Conservation (phyloP, 306 rosid genomes). For the Prosopis cineraria region DNA sequence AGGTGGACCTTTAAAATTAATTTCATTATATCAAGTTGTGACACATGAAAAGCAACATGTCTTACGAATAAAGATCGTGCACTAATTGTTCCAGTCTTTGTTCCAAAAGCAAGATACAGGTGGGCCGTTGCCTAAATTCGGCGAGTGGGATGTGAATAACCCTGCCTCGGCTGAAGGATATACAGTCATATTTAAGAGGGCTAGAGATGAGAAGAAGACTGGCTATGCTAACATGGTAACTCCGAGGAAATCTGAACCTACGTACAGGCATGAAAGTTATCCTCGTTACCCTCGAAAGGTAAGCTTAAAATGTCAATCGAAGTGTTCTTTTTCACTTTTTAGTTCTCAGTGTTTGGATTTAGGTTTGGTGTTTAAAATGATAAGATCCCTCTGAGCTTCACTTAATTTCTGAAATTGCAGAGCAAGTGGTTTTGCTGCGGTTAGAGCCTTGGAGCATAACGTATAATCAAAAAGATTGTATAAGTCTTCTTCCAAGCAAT, state of each 20-base stretch:
- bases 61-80: background rate
- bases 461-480: background rate
- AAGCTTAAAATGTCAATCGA: background rate
- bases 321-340: background rate
- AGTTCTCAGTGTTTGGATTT: background rate
- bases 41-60: background rate
- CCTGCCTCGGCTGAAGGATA: slow-evolving; percentile 95
- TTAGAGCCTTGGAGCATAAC: slow-evolving; percentile 36
- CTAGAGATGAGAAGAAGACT: slow-evolving; percentile 85
- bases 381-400: background rate
- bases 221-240: slow-evolving; percentile 34
- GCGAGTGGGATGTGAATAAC: slow-evolving; percentile 91
- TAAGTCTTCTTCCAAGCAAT: slow-evolving; percentile 6
- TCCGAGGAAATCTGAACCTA: slow-evolving; percentile 43
- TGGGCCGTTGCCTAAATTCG: slow-evolving; percentile 77
- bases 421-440: slow-evolving; percentile 86
- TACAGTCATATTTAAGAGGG: slow-evolving; percentile 80
- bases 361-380: slow-evolving; percentile 1
- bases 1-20: background rate
- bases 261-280: slow-evolving; percentile 28
- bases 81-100: background rate
- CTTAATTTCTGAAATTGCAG: slow-evolving; percentile 51
- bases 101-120: slow-evolving; percentile 59
- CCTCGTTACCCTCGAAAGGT: slow-evolving; percentile 53
- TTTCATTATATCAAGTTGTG: slow-evolving; percentile 5